A percentile compares a stretch with the other conserved stretches of the same genome.
Evolutionary conservation across 1,284 basidiomycete genomes (phyloP).

Genomic region (Pascua sp.): DNA sequence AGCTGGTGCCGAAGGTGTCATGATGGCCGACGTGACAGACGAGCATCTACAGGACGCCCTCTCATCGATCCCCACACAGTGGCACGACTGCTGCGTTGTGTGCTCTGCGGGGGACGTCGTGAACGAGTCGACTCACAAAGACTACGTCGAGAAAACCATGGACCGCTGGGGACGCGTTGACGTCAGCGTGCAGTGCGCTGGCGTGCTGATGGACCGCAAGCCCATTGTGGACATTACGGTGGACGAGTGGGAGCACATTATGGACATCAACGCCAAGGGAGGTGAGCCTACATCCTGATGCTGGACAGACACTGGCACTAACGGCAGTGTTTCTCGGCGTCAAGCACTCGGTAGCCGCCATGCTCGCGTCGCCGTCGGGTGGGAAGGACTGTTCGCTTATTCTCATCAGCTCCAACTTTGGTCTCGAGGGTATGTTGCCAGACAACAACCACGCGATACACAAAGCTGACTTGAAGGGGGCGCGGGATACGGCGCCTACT

Average conservation of each 20-base stretch:
- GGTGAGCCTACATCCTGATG: conserved; percentile 20
- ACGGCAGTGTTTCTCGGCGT: conserved; percentile 27
- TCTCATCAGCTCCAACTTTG: conserved; percentile 27
- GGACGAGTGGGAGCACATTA: conserved; percentile 11
- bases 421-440: conserved; percentile 17
- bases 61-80: not conserved
- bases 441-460: not conserved
- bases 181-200: conserved; percentile 17
- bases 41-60: not conserved
- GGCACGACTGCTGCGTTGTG: not conserved
- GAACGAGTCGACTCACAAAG: conserved; percentile 1
- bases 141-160: conserved; percentile 6
- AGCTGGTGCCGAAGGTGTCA: conserved; percentile 13
- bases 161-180: conserved; percentile 19
- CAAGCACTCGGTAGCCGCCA: conserved; percentile 19
- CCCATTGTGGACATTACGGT: conserved; percentile 12
- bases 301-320: not conserved
- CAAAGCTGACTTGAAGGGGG: not conserved
- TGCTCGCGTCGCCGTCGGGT: conserved; percentile 19
- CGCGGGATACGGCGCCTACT: conserved; percentile 21
- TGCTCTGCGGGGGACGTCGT: conserved; percentile 15
- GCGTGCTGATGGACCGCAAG: conserved; percentile 1
- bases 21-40: conserved; percentile 9
- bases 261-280: conserved; percentile 16
- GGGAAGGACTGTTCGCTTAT: conserved; percentile 26